phyloP scores from a whole-genome alignment of 2,329 filamentous ascomycete genomes.

The Botryotinia convoluta region DNA sequence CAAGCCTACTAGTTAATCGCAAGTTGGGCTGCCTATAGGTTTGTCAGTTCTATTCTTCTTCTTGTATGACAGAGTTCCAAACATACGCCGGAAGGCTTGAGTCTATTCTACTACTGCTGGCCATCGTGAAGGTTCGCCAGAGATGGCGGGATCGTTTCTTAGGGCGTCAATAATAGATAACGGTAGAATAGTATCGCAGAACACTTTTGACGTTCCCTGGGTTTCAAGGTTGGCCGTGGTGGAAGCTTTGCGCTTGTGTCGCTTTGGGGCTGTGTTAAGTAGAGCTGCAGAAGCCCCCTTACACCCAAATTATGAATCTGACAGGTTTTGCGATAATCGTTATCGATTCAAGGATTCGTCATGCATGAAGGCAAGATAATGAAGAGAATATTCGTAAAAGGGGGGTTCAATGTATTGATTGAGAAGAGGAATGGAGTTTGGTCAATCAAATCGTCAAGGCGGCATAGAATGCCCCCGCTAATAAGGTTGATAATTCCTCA shows the following conservation, averaged over 20 bases:
- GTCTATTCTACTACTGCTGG: slow-evolving; percentile 50
- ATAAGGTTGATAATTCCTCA: background rate
- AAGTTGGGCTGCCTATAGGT: slow-evolving; percentile 73
- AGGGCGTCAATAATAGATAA: slow-evolving; percentile 35
- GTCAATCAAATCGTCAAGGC: slow-evolving; percentile 13
- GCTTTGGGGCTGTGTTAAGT: slow-evolving; percentile 21
- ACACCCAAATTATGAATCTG: slow-evolving; percentile 9
- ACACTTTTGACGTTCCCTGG: slow-evolving; percentile 13
- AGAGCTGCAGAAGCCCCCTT: slow-evolving; percentile 16
- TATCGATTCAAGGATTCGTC: slow-evolving; percentile 14
- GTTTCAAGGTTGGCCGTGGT: slow-evolving; percentile 22
- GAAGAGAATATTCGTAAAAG: slow-evolving; percentile 16
- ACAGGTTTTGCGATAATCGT: slow-evolving; percentile 10
- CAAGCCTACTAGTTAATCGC: slow-evolving; percentile 79
- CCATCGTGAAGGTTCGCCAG: slow-evolving; percentile 43
- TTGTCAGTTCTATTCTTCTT: slow-evolving; percentile 29
- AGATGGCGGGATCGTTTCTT: slow-evolving; percentile 36
- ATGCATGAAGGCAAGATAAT: slow-evolving; percentile 17
- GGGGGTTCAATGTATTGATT: slow-evolving; percentile 12
- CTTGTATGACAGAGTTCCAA: slow-evolving; percentile 22
- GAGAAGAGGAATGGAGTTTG: slow-evolving; percentile 15
- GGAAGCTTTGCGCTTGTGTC: slow-evolving; percentile 20
- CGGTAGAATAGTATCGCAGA: slow-evolving; percentile 21
- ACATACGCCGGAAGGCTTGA: slow-evolving; percentile 63
- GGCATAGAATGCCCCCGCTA: slow-evolving; percentile 21